Percentiles rank a stretch among this genome's conserved stretches.
Evolutionary conservation across 2,329 filamentous ascomycete species (phyloP).

Genomic region (Botrytis deweyae): DNA sequence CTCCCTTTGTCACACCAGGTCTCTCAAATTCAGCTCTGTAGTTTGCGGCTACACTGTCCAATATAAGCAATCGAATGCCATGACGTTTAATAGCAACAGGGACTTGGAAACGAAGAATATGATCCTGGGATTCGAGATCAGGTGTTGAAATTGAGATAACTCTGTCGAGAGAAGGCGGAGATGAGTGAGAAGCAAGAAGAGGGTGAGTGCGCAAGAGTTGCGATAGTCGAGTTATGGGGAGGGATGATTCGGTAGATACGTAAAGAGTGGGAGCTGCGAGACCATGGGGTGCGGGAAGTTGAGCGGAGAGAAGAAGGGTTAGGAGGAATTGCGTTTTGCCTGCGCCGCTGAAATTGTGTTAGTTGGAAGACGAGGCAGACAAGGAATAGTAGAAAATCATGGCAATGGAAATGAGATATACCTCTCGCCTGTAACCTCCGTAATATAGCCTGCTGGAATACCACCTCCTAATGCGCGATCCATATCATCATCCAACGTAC

Average conservation of each 20-base stretch:
- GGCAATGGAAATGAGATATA: constrained; percentile 36
- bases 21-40: constrained; percentile 88
- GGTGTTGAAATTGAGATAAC: constrained; percentile 81
- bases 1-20: constrained; percentile 41
- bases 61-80: constrained; percentile 75
- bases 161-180: constrained; percentile 64
- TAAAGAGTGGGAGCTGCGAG: constrained; percentile 73
- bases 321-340: constrained; percentile 96
- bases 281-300: constrained; percentile 73
- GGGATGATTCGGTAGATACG: constrained; percentile 85
- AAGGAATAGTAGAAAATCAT: background rate
- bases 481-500: constrained; percentile 73
- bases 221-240: constrained; percentile 76
- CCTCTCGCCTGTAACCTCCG: constrained; percentile 91
- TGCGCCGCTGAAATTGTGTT: constrained; percentile 58
- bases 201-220: constrained; percentile 75
- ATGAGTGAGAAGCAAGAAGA: constrained; percentile 60
- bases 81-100: constrained; percentile 78
- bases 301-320: constrained; percentile 77
- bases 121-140: constrained; percentile 91
- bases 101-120: constrained; percentile 90
- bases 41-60: constrained; percentile 94
- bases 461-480: constrained; percentile 75
- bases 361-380: constrained; percentile 1
- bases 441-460: constrained; percentile 76